Percentiles rank a stretch among this genome's conserved stretches.
phyloP scores from a whole-genome alignment of 345 rosid genomes.

The Barbarea vulgaris region DNA sequence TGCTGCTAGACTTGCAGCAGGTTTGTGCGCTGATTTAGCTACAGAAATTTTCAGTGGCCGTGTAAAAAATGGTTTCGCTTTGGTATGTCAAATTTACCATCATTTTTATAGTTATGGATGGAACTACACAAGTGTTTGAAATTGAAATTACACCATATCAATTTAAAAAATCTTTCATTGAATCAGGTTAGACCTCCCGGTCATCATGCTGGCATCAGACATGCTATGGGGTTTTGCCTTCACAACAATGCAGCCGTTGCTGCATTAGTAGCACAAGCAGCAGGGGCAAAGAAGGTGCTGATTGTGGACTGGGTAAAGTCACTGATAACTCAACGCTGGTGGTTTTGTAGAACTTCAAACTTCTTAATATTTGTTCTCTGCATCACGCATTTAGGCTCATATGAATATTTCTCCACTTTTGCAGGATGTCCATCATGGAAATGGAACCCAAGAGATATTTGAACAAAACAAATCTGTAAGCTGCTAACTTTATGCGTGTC shows the following conservation, averaged over 20 bases:
- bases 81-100: conserved; percentile 59
- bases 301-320: conserved; percentile 91
- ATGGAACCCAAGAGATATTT: conserved; percentile 97
- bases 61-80: conserved; percentile 89
- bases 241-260: conserved; percentile 99
- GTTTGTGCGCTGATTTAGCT: conserved; percentile 95
- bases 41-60: conserved; percentile 73
- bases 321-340: conserved; percentile 35
- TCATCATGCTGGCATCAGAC: conserved; percentile 94
- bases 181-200: conserved; percentile 97
- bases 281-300: conserved; percentile 91
- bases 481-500: conserved; percentile 25
- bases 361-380: not conserved
- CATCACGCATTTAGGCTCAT: not conserved
- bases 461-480: conserved; percentile 84
- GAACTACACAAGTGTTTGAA: not conserved
- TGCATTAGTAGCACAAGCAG: conserved; percentile 86
- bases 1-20: conserved; percentile 99
- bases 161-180: conserved; percentile 11
- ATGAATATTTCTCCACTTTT: conserved; percentile 24
- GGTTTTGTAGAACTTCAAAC: conserved; percentile 11
- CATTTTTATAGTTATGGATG: not conserved
- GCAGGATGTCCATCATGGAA: conserved; percentile 99
- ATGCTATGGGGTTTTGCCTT: conserved; percentile 98
- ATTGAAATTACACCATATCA: conserved; percentile 1